Evolutionary conservation across 1,284 basidiomycete species (phyloP).

Genomic region (Ustilago lituana): DNA sequence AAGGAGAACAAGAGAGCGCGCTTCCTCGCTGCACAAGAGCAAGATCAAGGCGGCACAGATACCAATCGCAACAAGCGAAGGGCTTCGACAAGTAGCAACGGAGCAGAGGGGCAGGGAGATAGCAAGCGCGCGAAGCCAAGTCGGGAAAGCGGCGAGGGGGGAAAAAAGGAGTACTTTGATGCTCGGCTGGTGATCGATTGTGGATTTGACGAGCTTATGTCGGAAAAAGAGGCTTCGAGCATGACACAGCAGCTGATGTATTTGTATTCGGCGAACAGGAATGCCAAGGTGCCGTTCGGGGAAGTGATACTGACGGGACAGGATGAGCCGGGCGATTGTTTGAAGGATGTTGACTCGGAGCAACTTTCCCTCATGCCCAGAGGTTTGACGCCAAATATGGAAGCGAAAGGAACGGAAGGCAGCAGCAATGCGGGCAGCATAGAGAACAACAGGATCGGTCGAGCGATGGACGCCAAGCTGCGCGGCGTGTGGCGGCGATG

Average conservation of each 20-base stretch:
- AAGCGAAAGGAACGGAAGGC: background rate
- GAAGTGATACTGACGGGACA: conserved; percentile 79
- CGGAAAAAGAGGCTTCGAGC: conserved; percentile 89
- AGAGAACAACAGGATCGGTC: conserved; percentile 74
- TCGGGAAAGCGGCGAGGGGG: conserved; percentile 64
- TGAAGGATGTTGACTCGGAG: conserved; percentile 31
- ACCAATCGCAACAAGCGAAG: conserved; percentile 9
- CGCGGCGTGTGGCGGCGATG: conserved; percentile 81
- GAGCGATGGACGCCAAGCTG: conserved; percentile 79
- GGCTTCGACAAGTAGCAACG: conserved; percentile 47
- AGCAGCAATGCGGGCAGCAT: conserved; percentile 15
- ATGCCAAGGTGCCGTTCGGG: conserved; percentile 76
- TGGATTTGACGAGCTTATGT: conserved; percentile 94
- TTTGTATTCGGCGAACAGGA: conserved; percentile 85
- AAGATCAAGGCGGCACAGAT: too few species aligned
- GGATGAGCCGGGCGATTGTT: conserved; percentile 65
- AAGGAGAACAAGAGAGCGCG: conserved; percentile 71
- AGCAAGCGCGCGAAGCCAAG: conserved; percentile 52
- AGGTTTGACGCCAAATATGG: background rate
- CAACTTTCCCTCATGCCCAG: conserved; percentile 22
- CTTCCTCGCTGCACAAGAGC: conserved; percentile 15
- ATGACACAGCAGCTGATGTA: conserved; percentile 87
- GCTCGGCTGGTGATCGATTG: conserved; percentile 83
- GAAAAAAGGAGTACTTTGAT: conserved; percentile 71
- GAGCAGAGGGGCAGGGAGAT: conserved; percentile 36